phyloP scores from a whole-genome alignment of 257 asterid genomes.

The Penstemon newberryi region DNA sequence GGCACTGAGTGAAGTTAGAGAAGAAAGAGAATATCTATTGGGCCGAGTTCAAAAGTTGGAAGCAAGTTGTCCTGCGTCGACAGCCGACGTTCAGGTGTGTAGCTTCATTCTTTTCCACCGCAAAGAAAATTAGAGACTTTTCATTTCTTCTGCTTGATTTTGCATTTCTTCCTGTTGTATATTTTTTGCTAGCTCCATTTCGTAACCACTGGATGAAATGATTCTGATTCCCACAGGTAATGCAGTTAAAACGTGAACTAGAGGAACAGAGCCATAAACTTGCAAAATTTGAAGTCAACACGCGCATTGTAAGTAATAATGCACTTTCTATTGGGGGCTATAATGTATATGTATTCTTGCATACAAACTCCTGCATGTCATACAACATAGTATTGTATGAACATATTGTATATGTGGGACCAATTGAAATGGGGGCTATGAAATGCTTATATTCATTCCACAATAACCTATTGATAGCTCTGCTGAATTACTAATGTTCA shows the following conservation, averaged over 20 bases:
- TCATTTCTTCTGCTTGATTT: constrained; percentile 5
- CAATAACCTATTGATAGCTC: background rate
- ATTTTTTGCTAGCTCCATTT: constrained; percentile 5
- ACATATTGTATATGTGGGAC: background rate
- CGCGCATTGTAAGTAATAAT: constrained; percentile 43
- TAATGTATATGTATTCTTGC: background rate
- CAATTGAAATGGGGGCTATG: background rate
- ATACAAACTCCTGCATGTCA: background rate
- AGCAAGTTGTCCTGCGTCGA: constrained; percentile 23
- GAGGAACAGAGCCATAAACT: constrained; percentile 43
- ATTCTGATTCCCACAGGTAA: constrained; percentile 32
- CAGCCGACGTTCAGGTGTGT: constrained; percentile 48
- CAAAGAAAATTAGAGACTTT: constrained; percentile 9
- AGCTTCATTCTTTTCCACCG: constrained; percentile 17
- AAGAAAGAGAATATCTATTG: constrained; percentile 49
- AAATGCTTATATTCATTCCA: background rate
- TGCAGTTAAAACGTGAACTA: constrained; percentile 38
- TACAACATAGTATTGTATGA: background rate
- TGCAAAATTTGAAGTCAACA: constrained; percentile 42
- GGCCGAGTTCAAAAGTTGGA: constrained; percentile 42
- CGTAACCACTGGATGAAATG: constrained; percentile 16
- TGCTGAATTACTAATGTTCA: background rate
- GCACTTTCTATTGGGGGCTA: background rate
- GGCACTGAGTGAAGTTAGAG: constrained; percentile 49
- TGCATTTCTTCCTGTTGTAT: background rate